Base-by-base conservation (phyloP, 1,284 basidiomycete genomes). In the Rhodofomes roseus region DNA sequence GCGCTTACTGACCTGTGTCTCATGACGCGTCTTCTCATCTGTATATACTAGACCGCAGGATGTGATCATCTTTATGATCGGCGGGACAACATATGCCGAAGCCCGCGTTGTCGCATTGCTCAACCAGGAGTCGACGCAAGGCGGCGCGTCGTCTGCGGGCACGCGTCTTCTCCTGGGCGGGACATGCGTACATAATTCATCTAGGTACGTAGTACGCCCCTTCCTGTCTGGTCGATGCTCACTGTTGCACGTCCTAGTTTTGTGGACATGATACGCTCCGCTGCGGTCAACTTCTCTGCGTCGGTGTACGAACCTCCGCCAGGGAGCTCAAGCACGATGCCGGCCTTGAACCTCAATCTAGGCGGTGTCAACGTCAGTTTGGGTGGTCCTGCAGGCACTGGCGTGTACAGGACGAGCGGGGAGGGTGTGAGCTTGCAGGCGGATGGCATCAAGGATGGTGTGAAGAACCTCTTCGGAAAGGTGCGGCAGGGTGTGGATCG, bases 71-170 rank as follows among this genome's bases (percentile, higher is more conserved):
- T 98, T 98, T 75, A 90, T 98, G 78, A 86, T 97, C 61, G 96
- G 95, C 37, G 95, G 95, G 0, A 87, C 93, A 36, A 98, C 95
- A 0, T 98, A 96, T 69, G 95, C 94, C 72, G 95, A 98, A 76
- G 92, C 93, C 0, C 82, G 92, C 61, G 83, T 88, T 0, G 82
- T 97, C 16, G 84, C 93, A 4, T 76, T 95, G 41, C 80, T 96
- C 63, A 98, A 98, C 71, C 90, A 95, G 69, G 91, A 93, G 63
- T 74, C 84, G 14, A 66, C 50, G 63, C 61, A 75, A 1, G 71
- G 75, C 36, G 82, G 83, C n/a, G 67, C 59, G 22, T 73, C 77
- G 22, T 77, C 77, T 52, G 75, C 80, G 12, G 88, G 87, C 7
- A 85, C 85, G 16, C 81, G 95, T 25, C 78, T 97, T 50, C 74